phyloP scores from a whole-genome alignment of 1,284 basidiomycete genomes.

The Meira nashicola region DNA sequence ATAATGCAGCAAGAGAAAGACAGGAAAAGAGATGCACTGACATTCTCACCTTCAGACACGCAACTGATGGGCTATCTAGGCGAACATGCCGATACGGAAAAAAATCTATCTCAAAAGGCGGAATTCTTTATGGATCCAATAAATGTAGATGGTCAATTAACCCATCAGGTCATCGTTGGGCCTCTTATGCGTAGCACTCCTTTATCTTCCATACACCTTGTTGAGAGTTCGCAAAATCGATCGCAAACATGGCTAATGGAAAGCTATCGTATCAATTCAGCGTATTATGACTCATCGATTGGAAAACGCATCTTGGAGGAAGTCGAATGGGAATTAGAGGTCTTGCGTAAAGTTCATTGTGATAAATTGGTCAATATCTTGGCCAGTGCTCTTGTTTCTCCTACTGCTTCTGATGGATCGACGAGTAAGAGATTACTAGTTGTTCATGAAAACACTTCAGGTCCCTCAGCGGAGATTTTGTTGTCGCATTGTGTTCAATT shows the following conservation, averaged over 20 bases:
- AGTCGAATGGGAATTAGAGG: slow-evolving; percentile 41
- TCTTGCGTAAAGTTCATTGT: slow-evolving; percentile 29
- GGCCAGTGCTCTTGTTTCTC: slow-evolving; percentile 23
- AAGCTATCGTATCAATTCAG: slow-evolving; percentile 33
- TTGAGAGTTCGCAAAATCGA: slow-evolving; percentile 19
- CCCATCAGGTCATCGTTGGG: slow-evolving; percentile 31
- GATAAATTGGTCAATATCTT: slow-evolving; percentile 36
- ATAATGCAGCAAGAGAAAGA: slow-evolving; percentile 32
- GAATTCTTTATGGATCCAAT: slow-evolving; percentile 42
- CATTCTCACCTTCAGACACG: neutral
- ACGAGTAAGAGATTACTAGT: slow-evolving; percentile 31
- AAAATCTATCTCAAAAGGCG: neutral
- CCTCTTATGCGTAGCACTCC: slow-evolving; percentile 27
- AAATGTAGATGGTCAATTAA: slow-evolving; percentile 24
- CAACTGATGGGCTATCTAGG: neutral
- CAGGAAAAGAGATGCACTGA: neutral
- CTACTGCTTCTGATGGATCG: neutral
- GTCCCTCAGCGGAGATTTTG: slow-evolving; percentile 24
- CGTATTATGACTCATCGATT: slow-evolving; percentile 32
- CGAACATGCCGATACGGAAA: neutral
- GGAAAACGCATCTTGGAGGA: slow-evolving; percentile 48
- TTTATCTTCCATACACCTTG: slow-evolving; percentile 29
- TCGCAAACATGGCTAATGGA: slow-evolving; percentile 39
- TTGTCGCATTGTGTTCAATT: slow-evolving; percentile 35
- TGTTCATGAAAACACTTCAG: slow-evolving; percentile 24